phyloP scores from a whole-genome alignment of 2,329 filamentous ascomycete species.

The Aspergillus quadricinctus region DNA sequence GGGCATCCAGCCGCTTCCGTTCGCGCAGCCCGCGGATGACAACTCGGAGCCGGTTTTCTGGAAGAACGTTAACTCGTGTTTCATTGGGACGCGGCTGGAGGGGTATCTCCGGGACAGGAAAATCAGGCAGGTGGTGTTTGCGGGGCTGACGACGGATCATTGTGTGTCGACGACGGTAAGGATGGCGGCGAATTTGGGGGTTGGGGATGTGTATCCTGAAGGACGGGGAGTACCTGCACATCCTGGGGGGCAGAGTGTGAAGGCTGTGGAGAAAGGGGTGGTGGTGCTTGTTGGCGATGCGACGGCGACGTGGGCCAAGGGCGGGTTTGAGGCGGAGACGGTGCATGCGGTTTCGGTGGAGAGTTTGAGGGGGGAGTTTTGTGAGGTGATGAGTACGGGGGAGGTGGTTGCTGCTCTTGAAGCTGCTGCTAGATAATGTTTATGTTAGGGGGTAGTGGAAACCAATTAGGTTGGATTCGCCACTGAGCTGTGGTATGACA shows the following conservation, averaged over 20 bases:
- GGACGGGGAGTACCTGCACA: no score
- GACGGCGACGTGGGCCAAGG: conserved; percentile 44
- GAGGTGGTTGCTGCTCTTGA: conserved; percentile 21
- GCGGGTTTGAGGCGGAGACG: conserved; percentile 42
- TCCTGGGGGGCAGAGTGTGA: conserved; percentile 8
- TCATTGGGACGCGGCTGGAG: conserved; percentile 45
- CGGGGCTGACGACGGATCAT: conserved; percentile 47
- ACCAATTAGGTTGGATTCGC: no score
- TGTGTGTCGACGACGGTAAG: conserved; percentile 48
- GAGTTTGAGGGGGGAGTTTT: conserved; percentile 46
- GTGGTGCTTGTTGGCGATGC: conserved; percentile 46
- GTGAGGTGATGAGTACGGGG: conserved; percentile 35
- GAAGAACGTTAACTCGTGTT: conserved; percentile 46
- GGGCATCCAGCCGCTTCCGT: conserved; percentile 25
- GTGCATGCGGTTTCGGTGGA: conserved; percentile 44
- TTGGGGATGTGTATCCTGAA: conserved; percentile 32
- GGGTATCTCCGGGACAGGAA: conserved; percentile 28
- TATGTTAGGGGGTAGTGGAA: no score
- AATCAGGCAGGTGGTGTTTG: conserved; percentile 38
- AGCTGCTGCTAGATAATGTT: no score
- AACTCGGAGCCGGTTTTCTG: conserved; percentile 37
- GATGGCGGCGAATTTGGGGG: conserved; percentile 46
- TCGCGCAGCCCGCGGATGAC: conserved; percentile 26
- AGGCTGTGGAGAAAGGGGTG: conserved; percentile 22
- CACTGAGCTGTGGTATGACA: no score